These are phyloP conservation scores for Debaryomyces castellii DNA, from an alignment of 805 yeast genomes.

Conservation along the genomic window DNA sequence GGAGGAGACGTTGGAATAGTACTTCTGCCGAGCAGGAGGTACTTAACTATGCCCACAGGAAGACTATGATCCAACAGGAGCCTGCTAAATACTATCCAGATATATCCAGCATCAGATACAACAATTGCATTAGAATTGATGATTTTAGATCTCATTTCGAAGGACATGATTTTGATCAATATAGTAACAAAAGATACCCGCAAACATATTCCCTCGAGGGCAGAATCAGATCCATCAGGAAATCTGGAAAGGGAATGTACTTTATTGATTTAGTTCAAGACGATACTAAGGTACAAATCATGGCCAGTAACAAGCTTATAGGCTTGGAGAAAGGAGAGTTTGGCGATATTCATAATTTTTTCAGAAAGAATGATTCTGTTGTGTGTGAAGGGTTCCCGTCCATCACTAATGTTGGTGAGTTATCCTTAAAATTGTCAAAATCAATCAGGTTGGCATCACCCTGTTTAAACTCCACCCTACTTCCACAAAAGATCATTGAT, in stretches of 20 bases:
- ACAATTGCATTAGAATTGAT: slow-evolving; percentile 6
- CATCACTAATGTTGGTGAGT: slow-evolving; percentile 72
- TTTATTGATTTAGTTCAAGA: slow-evolving; percentile 73
- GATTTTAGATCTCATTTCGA: slow-evolving; percentile 9
- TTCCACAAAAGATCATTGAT: slow-evolving; percentile 63
- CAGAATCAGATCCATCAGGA: slow-evolving; percentile 55
- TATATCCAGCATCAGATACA: slow-evolving; percentile 7
- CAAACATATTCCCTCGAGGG: slow-evolving; percentile 44
- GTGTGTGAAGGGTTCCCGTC: slow-evolving; percentile 71
- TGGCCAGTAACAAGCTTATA: slow-evolving; percentile 54
- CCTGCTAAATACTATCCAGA: slow-evolving; percentile 11
- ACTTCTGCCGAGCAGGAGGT: slow-evolving; percentile 1
- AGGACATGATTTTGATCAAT: slow-evolving; percentile 7
- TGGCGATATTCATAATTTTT: slow-evolving; percentile 31
- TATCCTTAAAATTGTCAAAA: slow-evolving; percentile 61
- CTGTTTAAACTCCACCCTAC: slow-evolving; percentile 41
- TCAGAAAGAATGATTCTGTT: slow-evolving; percentile 74
- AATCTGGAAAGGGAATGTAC: slow-evolving; percentile 65
- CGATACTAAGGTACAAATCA: slow-evolving; percentile 55
- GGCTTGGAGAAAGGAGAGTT: slow-evolving; percentile 44
- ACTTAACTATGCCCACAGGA: slow-evolving; percentile 7
- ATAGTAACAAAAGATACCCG: slow-evolving; percentile 7
- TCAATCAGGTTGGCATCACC: slow-evolving; percentile 62
- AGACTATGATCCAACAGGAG: slow-evolving; percentile 2
- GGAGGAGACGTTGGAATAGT: neutral